Base-by-base conservation (phyloP, 192 early-diverging fungal genomes). In the Lunasporangiospora selenospora region DNA sequence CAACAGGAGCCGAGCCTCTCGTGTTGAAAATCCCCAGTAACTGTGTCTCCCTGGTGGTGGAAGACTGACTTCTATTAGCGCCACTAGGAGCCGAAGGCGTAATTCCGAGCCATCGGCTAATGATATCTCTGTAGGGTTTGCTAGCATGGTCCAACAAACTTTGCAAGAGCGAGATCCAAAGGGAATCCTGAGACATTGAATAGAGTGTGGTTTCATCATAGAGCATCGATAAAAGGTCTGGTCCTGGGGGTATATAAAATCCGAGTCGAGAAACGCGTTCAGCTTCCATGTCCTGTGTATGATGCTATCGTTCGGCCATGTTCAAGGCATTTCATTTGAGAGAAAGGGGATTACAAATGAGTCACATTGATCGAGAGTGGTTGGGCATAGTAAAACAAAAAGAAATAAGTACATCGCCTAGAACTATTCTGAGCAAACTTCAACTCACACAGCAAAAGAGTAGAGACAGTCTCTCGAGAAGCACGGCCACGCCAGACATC, bases 61-160 rank as follows among this genome's bases (percentile, higher is more conserved):
- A 41, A 1, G 46, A n/a, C 18, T 53, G 48, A 9, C 18, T 34
- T 5, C 12, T 26, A 4, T 42, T 46, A n/a, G 40, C 33, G 19
- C 45, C 40, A 3, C n/a, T 27, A 21, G 44, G 34, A 16, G 36
- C 53, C n/a, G 52, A 54, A 18, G 43, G 36, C 13, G 65, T 54
- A 3, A 76, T 41, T 12, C 79, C 79, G 19, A 80, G 24, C 79
- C 79, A 80, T 36, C 58, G 69, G 27, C 65, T 75, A 13, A 80
- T 59, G 9, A 80, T 80, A 53, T 62, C 61, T 18, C 64, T 27
- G 30, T 77, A 80, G 0, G 79, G 79, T 24, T 61, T 53, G 26
- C 79, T 80, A 18, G 70, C 58, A 15, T 77, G 65, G n/a, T 61
- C 65, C 19, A 80, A 37, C 18, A 77, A 29, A 16, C 57, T 53